Evolutionary conservation across 768 basidiomycete genomes (phyloP).

Genomic region (Leccinum sublutescens): DNA sequence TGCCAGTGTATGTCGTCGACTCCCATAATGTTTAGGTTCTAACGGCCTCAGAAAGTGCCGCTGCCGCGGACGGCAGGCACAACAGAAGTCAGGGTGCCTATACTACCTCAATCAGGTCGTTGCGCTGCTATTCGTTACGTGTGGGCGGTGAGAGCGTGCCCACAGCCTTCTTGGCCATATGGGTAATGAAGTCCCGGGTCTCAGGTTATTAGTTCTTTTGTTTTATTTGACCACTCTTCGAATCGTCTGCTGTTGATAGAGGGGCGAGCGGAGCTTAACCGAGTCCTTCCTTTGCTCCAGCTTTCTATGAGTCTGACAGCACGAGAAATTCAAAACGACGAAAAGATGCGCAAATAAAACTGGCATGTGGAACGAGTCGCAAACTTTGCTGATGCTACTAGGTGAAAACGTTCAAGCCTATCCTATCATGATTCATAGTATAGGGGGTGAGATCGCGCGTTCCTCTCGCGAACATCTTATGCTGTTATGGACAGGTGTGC

Average conservation of each 20-base stretch:
- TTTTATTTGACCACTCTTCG: background rate
- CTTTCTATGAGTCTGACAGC: background rate
- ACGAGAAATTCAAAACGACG: background rate
- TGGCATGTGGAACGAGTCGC: too few species aligned
- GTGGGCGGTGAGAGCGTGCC: background rate
- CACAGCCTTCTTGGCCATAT: background rate
- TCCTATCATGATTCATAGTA: too few species aligned
- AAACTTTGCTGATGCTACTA: too few species aligned
- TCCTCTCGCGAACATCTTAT: background rate
- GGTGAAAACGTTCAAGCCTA: background rate
- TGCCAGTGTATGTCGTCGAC: too few species aligned
- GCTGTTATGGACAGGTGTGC: background rate
- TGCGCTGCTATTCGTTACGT: background rate
- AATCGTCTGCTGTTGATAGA: background rate
- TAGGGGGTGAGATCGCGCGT: background rate
- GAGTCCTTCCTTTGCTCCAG: background rate
- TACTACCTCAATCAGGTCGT: background rate
- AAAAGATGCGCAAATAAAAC: background rate
- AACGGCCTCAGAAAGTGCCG: background rate
- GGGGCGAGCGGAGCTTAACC: background rate
- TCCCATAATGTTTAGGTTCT: background rate
- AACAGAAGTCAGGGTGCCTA: background rate
- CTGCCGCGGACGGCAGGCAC: background rate
- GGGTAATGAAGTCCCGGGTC: too few species aligned
- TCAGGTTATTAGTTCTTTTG: background rate